These are phyloP conservation scores for Neopestalotiopsis sp. DNA, from an alignment of 2,329 filamentous ascomycete species.

Conservation along the genomic window DNA sequence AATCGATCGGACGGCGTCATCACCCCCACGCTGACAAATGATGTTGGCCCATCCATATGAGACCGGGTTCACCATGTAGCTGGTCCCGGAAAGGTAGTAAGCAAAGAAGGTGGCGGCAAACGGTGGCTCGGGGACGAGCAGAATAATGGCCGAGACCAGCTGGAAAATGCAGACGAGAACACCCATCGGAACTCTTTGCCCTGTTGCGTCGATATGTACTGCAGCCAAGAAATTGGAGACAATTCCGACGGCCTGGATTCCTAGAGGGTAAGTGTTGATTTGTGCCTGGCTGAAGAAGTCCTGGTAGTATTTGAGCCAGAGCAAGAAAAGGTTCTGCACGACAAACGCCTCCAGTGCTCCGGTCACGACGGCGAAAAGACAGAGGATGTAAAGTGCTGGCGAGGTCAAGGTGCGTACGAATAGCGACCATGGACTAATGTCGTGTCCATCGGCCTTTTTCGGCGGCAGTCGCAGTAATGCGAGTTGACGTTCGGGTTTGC, in stretches of 20 bases:
- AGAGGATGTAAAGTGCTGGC: slow-evolving; percentile 41
- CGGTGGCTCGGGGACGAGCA: slow-evolving; percentile 37
- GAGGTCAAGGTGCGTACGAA: slow-evolving; percentile 32
- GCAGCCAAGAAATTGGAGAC: slow-evolving; percentile 41
- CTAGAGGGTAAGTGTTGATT: slow-evolving; percentile 41
- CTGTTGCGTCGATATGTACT: slow-evolving; percentile 22
- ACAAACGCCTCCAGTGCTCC: slow-evolving; percentile 39
- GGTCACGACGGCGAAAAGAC: slow-evolving; percentile 41
- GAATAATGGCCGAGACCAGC: slow-evolving; percentile 36
- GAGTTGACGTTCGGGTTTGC: slow-evolving; percentile 37
- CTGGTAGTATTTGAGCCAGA: slow-evolving; percentile 30
- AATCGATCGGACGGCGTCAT: slow-evolving; percentile 45
- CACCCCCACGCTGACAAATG: slow-evolving; percentile 40
- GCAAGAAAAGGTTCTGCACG: slow-evolving; percentile 30
- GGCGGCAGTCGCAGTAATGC: slow-evolving; percentile 37
- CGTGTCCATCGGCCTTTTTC: slow-evolving; percentile 38
- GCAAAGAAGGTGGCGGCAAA: slow-evolving; percentile 40
- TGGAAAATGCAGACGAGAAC: slow-evolving; percentile 38
- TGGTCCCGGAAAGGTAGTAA: slow-evolving; percentile 42
- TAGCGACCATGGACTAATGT: slow-evolving; percentile 35
- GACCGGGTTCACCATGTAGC: slow-evolving; percentile 45
- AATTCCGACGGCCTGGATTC: slow-evolving; percentile 42
- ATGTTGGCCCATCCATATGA: slow-evolving; percentile 44
- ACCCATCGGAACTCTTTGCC: slow-evolving; percentile 36
- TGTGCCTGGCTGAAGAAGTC: slow-evolving; percentile 30